phyloP scores from a whole-genome alignment of 2,329 filamentous ascomycete genomes.

The Neopestalotiopsis rosae region DNA sequence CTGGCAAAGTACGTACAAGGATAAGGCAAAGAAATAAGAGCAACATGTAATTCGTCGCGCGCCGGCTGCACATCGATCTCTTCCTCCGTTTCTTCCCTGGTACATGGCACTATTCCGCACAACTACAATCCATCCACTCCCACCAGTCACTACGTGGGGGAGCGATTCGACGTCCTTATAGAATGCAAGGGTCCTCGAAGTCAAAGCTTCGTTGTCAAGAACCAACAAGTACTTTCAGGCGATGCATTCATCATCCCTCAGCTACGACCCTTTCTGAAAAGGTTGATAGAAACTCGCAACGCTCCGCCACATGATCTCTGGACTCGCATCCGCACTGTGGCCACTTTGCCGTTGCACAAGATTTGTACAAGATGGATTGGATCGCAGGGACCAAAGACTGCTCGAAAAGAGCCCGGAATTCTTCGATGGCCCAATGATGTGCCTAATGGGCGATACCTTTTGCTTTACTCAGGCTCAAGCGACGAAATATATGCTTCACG shows the following conservation, averaged over 20 bases:
- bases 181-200: background rate
- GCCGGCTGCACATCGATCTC: background rate
- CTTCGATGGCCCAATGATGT: background rate
- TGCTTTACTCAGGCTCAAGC: background rate
- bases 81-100: too few relatives aligned
- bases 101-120: too few relatives aligned
- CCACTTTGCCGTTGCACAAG: background rate
- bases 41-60: constrained; percentile 10
- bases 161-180: background rate
- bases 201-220: background rate
- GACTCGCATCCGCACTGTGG: background rate
- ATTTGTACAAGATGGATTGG: background rate
- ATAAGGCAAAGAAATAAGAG: constrained; percentile 26
- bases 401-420: background rate
- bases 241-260: background rate
- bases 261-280: background rate
- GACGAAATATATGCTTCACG: background rate
- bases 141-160: too few relatives aligned
- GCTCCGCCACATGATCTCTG: background rate
- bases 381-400: background rate
- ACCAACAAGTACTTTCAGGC: background rate
- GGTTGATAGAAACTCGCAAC: background rate
- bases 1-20: constrained; percentile 27
- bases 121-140: too few relatives aligned
- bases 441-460: background rate